These are phyloP conservation scores for Nitzschia palea DNA, from an alignment of 108 stramenopile genomes.

Conservation along the genomic window DNA sequence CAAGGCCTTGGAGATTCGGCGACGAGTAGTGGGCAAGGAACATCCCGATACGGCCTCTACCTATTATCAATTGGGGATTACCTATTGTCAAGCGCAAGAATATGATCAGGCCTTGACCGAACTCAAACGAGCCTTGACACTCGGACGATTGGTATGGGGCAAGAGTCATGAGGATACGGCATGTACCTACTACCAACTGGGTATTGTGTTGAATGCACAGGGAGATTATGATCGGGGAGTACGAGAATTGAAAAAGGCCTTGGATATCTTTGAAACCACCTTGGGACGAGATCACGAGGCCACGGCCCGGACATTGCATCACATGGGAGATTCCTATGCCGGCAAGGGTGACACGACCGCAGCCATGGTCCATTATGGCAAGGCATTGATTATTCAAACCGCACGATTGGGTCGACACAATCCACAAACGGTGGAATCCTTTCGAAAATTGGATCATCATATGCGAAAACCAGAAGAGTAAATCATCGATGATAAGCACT, in stretches of 20 bases:
- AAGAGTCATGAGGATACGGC: conserved; percentile 38
- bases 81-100: conserved; percentile 31
- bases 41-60: conserved; percentile 44
- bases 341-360: conserved; percentile 30
- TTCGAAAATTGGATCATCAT: conserved; percentile 34
- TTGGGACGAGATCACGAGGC: conserved; percentile 43
- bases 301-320: conserved; percentile 37
- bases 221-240: conserved; percentile 30
- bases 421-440: conserved; percentile 43
- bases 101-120: conserved; percentile 35
- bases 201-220: conserved; percentile 40
- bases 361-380: conserved; percentile 38
- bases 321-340: conserved; percentile 42
- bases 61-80: conserved; percentile 40
- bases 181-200: conserved; percentile 44
- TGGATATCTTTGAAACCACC: conserved; percentile 27
- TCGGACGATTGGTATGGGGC: conserved; percentile 37
- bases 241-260: conserved; percentile 40
- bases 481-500: background rate
- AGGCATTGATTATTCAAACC: conserved; percentile 36
- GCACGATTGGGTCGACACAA: conserved; percentile 30
- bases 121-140: conserved; percentile 42
- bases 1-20: conserved; percentile 38
- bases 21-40: conserved; percentile 26
- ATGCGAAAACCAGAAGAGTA: conserved; percentile 34